A percentile compares a stretch with the other conserved stretches of the same genome.
Evolutionary conservation across 2,329 filamentous ascomycete genomes (phyloP).

Genomic region (Exserohilum rostratum): DNA sequence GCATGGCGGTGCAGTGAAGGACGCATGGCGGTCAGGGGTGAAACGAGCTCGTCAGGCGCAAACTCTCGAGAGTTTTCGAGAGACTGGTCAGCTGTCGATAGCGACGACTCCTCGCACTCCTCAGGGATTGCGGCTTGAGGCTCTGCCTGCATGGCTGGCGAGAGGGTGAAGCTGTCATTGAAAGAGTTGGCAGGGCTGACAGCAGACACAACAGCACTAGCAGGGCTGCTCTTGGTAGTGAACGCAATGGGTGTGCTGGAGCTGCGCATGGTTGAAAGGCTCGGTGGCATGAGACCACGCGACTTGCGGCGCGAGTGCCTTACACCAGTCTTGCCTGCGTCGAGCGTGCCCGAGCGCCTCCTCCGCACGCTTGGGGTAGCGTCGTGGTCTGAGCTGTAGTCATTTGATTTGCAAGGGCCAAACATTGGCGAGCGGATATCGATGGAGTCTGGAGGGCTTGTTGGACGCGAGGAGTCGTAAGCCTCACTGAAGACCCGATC

Average conservation of each 20-base stretch:
- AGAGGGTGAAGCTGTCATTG: conserved; percentile 39
- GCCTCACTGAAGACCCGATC: conserved; percentile 69
- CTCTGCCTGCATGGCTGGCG: conserved; percentile 28
- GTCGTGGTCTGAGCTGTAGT: conserved; percentile 26
- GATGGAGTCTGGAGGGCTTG: conserved; percentile 77
- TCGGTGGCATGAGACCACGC: conserved; percentile 38
- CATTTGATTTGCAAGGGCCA: conserved; percentile 46
- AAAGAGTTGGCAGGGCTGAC: conserved; percentile 42
- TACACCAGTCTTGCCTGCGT: conserved; percentile 3
- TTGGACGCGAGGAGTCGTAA: conserved; percentile 73
- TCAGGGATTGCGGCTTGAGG: conserved; percentile 44
- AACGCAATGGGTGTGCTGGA: conserved; percentile 42
- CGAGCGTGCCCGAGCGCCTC: conserved; percentile 9
- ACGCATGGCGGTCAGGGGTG: conserved; percentile 44
- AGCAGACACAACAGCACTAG: conserved; percentile 40
- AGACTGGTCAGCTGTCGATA: conserved; percentile 18
- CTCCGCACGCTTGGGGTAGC: conserved; percentile 7
- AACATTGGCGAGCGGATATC: conserved; percentile 65
- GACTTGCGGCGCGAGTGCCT: conserved; percentile 31
- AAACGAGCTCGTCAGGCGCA: conserved; percentile 38
- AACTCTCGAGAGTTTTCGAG: conserved; percentile 32
- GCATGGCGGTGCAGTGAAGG: conserved; percentile 65
- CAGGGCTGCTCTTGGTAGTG: conserved; percentile 43
- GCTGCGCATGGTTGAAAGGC: conserved; percentile 39
- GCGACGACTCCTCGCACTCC: conserved; percentile 39